Conservation (phyloP, 805 yeast species). For the Yamadazyma scolyti region DNA sequence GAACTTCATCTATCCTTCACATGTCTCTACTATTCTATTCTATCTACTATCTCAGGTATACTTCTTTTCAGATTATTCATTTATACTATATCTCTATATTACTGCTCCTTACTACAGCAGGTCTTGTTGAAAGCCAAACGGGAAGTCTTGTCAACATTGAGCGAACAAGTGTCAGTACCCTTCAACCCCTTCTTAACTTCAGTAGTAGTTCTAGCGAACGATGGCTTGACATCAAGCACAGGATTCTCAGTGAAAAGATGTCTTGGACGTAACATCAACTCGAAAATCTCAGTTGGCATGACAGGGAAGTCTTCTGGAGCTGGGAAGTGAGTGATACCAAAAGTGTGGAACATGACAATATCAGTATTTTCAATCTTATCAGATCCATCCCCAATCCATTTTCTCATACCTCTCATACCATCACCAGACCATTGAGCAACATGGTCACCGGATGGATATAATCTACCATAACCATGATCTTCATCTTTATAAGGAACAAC, state of each 20-base stretch:
- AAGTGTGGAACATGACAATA: conserved; percentile 73
- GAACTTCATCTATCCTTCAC: neutral
- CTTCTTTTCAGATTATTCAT: too few species aligned
- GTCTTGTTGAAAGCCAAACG: conserved; percentile 35
- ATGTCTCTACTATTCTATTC: neutral
- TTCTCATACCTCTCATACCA: conserved; percentile 60
- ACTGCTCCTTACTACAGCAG: conserved; percentile 17
- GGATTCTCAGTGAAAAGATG: conserved; percentile 78
- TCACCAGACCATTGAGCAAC: conserved; percentile 75
- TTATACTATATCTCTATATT: neutral
- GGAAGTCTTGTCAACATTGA: conserved; percentile 36
- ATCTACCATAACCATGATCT: conserved; percentile 47
- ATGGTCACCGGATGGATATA: conserved; percentile 79
- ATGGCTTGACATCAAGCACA: conserved; percentile 69
- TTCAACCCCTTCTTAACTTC: conserved; percentile 34
- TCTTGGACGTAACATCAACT: conserved; percentile 71
- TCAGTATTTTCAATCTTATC: conserved; percentile 64
- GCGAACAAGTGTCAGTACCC: conserved; percentile 32
- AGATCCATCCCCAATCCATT: conserved; percentile 63
- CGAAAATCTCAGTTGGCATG: conserved; percentile 83
- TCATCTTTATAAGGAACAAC: conserved; percentile 70
- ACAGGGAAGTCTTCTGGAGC: conserved; percentile 88
- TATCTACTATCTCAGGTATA: too few species aligned
- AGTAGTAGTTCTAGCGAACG: conserved; percentile 40
- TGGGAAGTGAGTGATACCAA: conserved; percentile 83